Percentiles rank a stretch among this genome's conserved stretches.
Conservation (phyloP, 306 rosid species). For the Benincasa hispida region DNA sequence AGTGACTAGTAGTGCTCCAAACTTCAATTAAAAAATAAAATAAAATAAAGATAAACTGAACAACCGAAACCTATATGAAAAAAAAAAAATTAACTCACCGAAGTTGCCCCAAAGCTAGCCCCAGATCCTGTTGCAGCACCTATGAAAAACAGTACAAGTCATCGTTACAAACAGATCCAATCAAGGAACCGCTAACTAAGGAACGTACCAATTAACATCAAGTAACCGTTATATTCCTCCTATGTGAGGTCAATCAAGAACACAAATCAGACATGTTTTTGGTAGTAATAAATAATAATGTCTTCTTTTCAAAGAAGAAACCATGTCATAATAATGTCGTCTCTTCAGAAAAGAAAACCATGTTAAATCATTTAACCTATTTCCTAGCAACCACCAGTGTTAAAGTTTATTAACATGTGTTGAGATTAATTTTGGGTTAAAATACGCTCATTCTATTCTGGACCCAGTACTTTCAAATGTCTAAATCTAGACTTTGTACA, state of each 20-base stretch:
- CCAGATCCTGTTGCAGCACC: conserved; percentile 76
- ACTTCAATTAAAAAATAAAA: background rate
- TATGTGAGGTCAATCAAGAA: background rate
- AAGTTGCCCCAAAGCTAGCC: conserved; percentile 70
- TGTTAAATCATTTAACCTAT: background rate
- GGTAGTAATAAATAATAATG: background rate
- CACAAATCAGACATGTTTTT: background rate
- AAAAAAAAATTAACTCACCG: conserved; percentile 36
- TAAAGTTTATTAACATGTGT: background rate
- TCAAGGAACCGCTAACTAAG: background rate
- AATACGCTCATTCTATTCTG: too few species aligned
- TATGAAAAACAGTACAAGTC: conserved; percentile 16
- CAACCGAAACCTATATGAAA: conserved; percentile 2
- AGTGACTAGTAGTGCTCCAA: background rate
- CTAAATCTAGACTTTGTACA: too few species aligned
- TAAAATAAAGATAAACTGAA: background rate
- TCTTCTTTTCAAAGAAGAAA: background rate
- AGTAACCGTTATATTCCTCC: background rate
- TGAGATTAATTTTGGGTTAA: background rate
- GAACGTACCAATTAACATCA: background rate
- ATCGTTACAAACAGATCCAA: background rate
- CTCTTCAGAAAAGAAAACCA: background rate
- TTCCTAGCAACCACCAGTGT: background rate
- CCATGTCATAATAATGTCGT: too few species aligned
- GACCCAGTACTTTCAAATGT: too few species aligned